These are phyloP conservation scores for Pontederia paniculata DNA, from an alignment of 176 grass and related monocot species.

Conservation along the genomic window DNA sequence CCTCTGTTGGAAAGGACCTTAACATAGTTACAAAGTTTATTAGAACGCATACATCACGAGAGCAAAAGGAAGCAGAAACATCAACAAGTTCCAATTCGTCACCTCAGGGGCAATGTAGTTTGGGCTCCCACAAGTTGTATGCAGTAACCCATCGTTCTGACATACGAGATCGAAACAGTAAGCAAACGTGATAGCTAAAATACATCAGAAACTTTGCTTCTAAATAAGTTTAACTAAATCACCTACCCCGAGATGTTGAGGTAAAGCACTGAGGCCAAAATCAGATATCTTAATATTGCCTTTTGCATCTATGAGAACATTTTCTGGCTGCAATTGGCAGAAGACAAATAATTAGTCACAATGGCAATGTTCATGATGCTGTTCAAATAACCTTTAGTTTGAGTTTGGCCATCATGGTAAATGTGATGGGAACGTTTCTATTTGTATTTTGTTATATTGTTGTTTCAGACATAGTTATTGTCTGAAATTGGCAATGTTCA, in stretches of 20 bases:
- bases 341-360: slow-evolving; percentile 12
- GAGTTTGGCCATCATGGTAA: neutral
- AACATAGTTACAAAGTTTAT: slow-evolving; percentile 19
- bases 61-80: neutral
- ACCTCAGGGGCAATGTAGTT: slow-evolving; percentile 97
- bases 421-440: too few relatives aligned
- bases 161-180: slow-evolving; percentile 9
- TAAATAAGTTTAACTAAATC: neutral
- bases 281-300: slow-evolving; percentile 96
- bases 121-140: slow-evolving; percentile 91
- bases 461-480: too few relatives aligned
- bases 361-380: too few relatives aligned
- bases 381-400: slow-evolving; percentile 4
- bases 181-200: slow-evolving; percentile 2
- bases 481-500: too few relatives aligned
- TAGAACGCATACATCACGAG: slow-evolving; percentile 4
- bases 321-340: slow-evolving; percentile 56
- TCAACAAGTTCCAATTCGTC: neutral
- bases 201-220: slow-evolving; percentile 15
- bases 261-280: slow-evolving; percentile 80
- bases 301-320: slow-evolving; percentile 87
- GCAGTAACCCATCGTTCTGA: slow-evolving; percentile 85
- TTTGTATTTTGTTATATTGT: too few relatives aligned
- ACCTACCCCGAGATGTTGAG: slow-evolving; percentile 63
- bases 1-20: slow-evolving; percentile 88